Evolutionary conservation across 116 monocot species (phyloP).

Genomic region (Posidonia oceanica): DNA sequence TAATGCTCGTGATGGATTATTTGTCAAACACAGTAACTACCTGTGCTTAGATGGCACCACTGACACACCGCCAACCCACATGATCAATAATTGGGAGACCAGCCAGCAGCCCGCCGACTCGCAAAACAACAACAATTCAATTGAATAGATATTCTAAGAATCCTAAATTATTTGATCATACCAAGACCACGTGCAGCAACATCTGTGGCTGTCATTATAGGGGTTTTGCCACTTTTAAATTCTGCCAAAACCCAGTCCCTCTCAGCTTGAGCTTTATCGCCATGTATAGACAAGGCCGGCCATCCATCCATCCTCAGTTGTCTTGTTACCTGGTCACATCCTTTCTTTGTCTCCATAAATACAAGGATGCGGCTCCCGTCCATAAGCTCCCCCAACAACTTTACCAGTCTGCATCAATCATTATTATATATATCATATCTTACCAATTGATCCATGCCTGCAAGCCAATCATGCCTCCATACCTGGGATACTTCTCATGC

Average conservation of each 20-base stretch:
- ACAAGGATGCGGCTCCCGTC: conserved; percentile 83
- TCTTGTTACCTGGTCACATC: conserved; percentile 83
- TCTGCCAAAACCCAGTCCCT: conserved; percentile 91
- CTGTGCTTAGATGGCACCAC: conserved; percentile 53
- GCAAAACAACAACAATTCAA: neutral
- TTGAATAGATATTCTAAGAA: conserved; percentile 7
- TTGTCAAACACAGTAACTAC: conserved; percentile 35
- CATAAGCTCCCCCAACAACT: conserved; percentile 69
- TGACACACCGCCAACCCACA: conserved; percentile 52
- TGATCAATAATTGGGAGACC: conserved; percentile 51
- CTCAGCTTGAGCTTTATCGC: conserved; percentile 92
- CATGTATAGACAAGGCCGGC: conserved; percentile 96
- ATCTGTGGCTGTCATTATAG: conserved; percentile 97
- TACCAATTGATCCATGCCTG: neutral
- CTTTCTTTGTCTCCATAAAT: conserved; percentile 93
- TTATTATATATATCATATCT: neutral
- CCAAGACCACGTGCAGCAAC: conserved; percentile 99
- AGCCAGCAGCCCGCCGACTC: conserved; percentile 58
- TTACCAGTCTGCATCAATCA: conserved; percentile 44
- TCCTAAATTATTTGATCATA: conserved; percentile 46
- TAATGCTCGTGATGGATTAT: neutral
- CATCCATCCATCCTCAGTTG: conserved; percentile 93
- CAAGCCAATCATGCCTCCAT: conserved; percentile 1
- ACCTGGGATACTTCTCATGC: conserved; percentile 92
- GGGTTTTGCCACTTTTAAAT: conserved; percentile 90